phyloP scores from a whole-genome alignment of 192 early-diverging fungal species.

The Coemansia pectinata region DNA sequence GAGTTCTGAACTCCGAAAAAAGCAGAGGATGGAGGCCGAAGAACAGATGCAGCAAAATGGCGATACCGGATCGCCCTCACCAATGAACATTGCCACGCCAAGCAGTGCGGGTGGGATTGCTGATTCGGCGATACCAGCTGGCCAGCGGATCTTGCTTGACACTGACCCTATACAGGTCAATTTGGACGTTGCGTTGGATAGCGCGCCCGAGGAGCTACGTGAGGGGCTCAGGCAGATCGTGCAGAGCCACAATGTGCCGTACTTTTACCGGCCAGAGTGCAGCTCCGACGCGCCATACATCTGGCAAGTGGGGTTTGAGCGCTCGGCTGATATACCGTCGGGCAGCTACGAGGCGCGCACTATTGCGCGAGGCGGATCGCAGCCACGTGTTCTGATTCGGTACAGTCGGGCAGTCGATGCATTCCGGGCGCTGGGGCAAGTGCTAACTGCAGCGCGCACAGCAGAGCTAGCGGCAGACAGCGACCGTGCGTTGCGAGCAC shows the following conservation, averaged over 20 bases:
- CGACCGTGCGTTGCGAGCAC: conserved; percentile 17
- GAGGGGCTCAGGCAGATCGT: conserved; percentile 35
- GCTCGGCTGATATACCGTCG: conserved; percentile 2
- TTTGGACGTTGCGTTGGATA: conserved; percentile 24
- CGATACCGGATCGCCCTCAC: conserved; percentile 14
- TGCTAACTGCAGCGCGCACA: conserved; percentile 61
- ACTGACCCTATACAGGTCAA: conserved; percentile 32
- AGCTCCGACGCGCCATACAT: not conserved
- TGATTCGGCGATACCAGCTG: not conserved
- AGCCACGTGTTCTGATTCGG: conserved; percentile 13
- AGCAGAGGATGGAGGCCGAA: conserved; percentile 31
- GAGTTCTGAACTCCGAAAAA: conserved; percentile 15
- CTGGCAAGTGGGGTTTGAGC: conserved; percentile 45
- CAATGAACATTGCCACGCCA: conserved; percentile 47
- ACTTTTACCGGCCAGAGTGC: conserved; percentile 17
- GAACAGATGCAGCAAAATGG: conserved; percentile 6
- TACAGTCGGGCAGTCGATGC: conserved; percentile 52
- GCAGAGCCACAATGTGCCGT: conserved; percentile 32
- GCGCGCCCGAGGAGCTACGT: conserved; percentile 34
- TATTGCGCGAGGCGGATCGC: not conserved
- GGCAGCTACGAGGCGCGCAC: conserved; percentile 26
- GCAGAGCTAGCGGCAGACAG: conserved; percentile 31
- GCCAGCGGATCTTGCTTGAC: conserved; percentile 26
- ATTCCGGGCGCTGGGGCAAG: conserved; percentile 72
- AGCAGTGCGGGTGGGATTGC: not conserved